Conservation (phyloP, 163 green algal species). For the Scenedesmus sp. region DNA sequence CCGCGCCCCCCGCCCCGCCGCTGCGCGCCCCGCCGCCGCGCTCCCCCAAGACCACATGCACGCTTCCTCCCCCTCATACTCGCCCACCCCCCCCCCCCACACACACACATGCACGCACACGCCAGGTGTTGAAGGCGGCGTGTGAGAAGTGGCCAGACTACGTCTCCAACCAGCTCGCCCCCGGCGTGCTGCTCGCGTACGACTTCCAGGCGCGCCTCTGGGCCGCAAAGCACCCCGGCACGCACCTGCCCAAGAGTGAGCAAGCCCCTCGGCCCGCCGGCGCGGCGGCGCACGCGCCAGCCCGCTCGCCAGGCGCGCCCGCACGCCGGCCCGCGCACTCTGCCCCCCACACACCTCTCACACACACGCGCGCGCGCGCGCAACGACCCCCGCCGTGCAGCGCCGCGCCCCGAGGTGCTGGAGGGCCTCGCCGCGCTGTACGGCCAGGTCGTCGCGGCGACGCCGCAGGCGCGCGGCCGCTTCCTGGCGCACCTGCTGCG, state of each 20-base stretch:
- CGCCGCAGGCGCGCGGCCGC: background rate
- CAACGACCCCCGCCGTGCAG: background rate
- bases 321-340: too few species aligned
- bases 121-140: slow-evolving; percentile 27
- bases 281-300: too few species aligned
- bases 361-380: too few species aligned
- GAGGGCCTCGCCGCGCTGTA: slow-evolving; percentile 60
- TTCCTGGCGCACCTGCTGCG: slow-evolving; percentile 73
- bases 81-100: too few species aligned
- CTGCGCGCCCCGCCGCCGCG: too few species aligned
- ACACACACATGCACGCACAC: too few species aligned
- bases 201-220: slow-evolving; percentile 63
- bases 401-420: slow-evolving; percentile 21
- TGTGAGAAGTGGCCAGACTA: slow-evolving; percentile 53
- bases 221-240: slow-evolving; percentile 6
- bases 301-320: too few species aligned
- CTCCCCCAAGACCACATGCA: too few species aligned
- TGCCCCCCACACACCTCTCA: too few species aligned
- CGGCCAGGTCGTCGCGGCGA: slow-evolving; percentile 23
- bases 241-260: slow-evolving; percentile 39
- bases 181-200: slow-evolving; percentile 63
- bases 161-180: slow-evolving; percentile 43
- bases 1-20: too few species aligned
- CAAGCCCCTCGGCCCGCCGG: background rate
- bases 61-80: too few species aligned